Evolutionary conservation across 2,329 filamentous ascomycete genomes (phyloP).

Genomic region (Xylaria digitata): DNA sequence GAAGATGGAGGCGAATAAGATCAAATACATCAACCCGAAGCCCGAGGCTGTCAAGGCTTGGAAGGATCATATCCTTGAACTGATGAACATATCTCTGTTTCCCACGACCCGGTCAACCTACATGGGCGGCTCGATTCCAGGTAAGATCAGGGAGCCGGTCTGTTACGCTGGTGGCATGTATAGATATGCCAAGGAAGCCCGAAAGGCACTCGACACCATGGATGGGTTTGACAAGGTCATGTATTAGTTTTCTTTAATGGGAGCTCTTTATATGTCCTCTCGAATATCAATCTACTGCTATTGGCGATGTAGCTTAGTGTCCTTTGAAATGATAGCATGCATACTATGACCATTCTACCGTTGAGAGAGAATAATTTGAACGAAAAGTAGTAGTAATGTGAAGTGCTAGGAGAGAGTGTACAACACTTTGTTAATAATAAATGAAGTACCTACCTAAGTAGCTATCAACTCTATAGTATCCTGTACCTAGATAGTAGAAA

Average conservation of each 20-base stretch:
- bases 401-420: background rate
- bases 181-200: constrained; percentile 51
- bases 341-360: background rate
- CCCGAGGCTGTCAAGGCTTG: constrained; percentile 59
- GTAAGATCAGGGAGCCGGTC: constrained; percentile 63
- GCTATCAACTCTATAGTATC: background rate
- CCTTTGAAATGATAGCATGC: background rate
- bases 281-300: background rate
- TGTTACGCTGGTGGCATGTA: constrained; percentile 59
- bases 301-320: too few species aligned
- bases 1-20: constrained; percentile 58
- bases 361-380: too few species aligned
- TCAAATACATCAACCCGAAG: constrained; percentile 64
- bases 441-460: too few species aligned
- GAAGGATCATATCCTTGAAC: constrained; percentile 60
- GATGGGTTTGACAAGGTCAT: constrained; percentile 49
- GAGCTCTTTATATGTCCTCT: background rate
- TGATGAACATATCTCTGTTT: constrained; percentile 61
- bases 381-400: background rate
- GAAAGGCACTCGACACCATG: constrained; percentile 51
- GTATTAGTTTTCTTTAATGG: background rate
- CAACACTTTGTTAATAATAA: too few species aligned
- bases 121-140: constrained; percentile 56
- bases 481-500: background rate
- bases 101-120: constrained; percentile 63